Evolutionary conservation across 495 filamentous ascomycete genomes (phyloP).

Genomic region (Aspergillus panamensis): DNA sequence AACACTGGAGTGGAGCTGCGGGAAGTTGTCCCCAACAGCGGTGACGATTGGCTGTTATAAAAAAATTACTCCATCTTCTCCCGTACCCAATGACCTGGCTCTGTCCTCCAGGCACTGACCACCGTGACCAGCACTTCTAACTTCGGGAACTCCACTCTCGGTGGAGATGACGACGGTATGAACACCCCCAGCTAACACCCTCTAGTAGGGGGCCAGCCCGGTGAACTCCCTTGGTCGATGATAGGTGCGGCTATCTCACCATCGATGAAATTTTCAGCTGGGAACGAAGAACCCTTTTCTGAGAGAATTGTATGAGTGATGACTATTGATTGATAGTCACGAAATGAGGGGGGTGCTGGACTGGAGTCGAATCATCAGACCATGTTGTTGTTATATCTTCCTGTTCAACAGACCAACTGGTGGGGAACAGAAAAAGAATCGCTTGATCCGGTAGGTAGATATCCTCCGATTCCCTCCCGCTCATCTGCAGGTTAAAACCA

Average conservation of each 20-base stretch:
- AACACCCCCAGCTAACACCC: constrained; percentile 9
- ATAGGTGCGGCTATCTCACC: neutral
- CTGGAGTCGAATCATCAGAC: neutral
- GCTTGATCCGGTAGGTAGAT: constrained; percentile 7
- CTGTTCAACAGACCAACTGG: neutral
- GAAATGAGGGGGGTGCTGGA: neutral
- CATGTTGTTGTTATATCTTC: neutral
- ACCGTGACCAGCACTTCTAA: constrained; percentile 7
- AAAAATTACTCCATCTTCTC: neutral
- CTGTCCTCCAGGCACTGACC: constrained; percentile 9
- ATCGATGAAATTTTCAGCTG: neutral
- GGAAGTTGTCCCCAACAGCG: neutral
- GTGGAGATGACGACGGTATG: constrained; percentile 3
- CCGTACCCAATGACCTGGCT: neutral
- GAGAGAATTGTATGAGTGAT: neutral
- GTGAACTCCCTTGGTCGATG: neutral
- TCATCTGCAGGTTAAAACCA: constrained; percentile 8
- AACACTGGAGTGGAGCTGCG: neutral
- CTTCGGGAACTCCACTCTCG: constrained; percentile 7
- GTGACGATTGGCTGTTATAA: neutral
- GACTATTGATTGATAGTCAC: constrained; percentile 2
- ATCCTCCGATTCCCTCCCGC: constrained; percentile 6
- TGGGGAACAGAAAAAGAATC: constrained; percentile 1
- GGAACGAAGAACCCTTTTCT: neutral
- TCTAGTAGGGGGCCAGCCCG: neutral